Evolutionary conservation across 1,139 yeast species (phyloP).

Genomic region (Hyphopichia fennica): DNA sequence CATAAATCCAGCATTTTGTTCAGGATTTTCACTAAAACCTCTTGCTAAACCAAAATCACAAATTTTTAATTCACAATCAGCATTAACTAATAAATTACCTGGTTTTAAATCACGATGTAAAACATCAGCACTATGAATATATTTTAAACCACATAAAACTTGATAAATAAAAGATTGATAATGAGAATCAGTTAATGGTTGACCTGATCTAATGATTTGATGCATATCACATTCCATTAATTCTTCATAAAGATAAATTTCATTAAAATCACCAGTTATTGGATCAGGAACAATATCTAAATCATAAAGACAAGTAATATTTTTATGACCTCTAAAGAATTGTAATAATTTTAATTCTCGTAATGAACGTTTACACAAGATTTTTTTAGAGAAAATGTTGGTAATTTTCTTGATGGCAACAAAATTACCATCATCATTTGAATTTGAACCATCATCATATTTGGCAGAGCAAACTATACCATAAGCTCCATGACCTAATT

Average conservation of each 20-base stretch:
- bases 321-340: conserved; percentile 90
- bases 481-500: conserved; percentile 95
- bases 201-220: conserved; percentile 91
- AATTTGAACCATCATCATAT: conserved; percentile 65
- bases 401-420: conserved; percentile 96
- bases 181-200: conserved; percentile 92
- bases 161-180: conserved; percentile 92
- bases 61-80: conserved; percentile 87
- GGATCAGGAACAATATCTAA: conserved; percentile 86
- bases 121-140: conserved; percentile 82
- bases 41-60: conserved; percentile 92
- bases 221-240: conserved; percentile 98
- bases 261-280: conserved; percentile 71
- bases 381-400: conserved; percentile 84
- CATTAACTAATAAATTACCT: conserved; percentile 81
- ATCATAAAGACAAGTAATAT: conserved; percentile 91
- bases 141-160: conserved; percentile 87
- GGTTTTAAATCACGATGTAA: conserved; percentile 88
- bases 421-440: conserved; percentile 29
- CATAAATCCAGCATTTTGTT: conserved; percentile 83
- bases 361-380: conserved; percentile 84
- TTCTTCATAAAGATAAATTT: conserved; percentile 89
- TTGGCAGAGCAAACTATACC: conserved; percentile 95
- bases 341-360: conserved; percentile 85
- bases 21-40: conserved; percentile 85